Percentiles rank a stretch among this genome's conserved stretches.
Evolutionary conservation across 805 yeast species (phyloP).

Genomic region (Candida corydali): DNA sequence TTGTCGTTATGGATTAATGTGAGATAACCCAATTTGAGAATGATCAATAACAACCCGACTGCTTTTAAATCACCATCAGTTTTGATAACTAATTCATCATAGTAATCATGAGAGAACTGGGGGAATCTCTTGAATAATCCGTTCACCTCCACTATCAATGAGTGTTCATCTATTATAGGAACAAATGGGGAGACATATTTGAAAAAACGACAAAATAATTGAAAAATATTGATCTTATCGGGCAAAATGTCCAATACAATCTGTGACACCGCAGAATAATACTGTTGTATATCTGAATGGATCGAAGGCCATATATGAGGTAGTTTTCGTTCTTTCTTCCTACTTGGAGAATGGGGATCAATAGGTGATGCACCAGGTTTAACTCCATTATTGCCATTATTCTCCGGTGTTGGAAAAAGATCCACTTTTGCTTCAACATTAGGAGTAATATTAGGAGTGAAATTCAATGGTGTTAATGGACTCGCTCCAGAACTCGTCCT

Average conservation of each 20-base stretch:
- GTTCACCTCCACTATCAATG: constrained; percentile 22
- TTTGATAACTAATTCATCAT: constrained; percentile 19
- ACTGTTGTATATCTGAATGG: constrained; percentile 13
- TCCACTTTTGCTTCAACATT: not conserved
- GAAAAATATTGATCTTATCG: constrained; percentile 17
- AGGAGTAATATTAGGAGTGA: not conserved
- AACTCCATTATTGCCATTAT: not conserved
- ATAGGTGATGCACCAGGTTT: not conserved
- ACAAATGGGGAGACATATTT: constrained; percentile 38
- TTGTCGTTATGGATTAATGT: constrained; percentile 34
- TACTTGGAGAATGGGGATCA: not conserved
- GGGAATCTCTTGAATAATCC: constrained; percentile 23
- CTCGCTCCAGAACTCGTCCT: constrained; percentile 4
- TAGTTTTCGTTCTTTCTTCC: not conserved
- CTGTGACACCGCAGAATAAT: constrained; percentile 24
- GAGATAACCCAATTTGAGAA: constrained; percentile 34
- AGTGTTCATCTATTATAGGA: constrained; percentile 30
- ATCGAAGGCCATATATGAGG: constrained; percentile 1
- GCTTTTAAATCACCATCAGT: constrained; percentile 28
- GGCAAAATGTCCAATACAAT: constrained; percentile 30
- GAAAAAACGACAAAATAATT: constrained; percentile 30
- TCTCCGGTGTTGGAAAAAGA: not conserved
- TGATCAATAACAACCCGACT: constrained; percentile 26
- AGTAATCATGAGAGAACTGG: constrained; percentile 13
- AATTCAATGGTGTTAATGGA: constrained; percentile 1